Base-by-base conservation (phyloP, 495 filamentous ascomycete genomes). In the Daldinia grandis region DNA sequence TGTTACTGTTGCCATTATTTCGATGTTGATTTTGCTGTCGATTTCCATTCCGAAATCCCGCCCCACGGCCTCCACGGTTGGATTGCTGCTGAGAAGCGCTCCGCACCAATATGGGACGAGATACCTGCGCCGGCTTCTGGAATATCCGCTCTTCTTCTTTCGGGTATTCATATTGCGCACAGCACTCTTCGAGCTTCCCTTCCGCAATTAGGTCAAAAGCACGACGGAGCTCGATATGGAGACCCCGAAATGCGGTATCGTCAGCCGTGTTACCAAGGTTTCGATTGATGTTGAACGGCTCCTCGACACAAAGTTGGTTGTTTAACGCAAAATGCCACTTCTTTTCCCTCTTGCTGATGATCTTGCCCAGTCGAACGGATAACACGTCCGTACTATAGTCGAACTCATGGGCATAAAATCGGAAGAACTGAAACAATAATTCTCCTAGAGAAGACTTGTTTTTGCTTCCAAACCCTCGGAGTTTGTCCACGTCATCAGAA, bases 241-340 rank as follows among this genome's bases (percentile, higher is more conserved):
- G 85, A 2, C 95, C 95, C 55, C 91, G 86, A 75, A 97, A 96
- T 1, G 95, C 95, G 3, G 89, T 94, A 76, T 97, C 94, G 74
- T 99, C 95, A 8, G 95, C 95, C 21, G 95, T 98, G 73, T 98
- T 98, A 0, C 94, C 95, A 55, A 99, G 84, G 78, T 99, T 99
- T n/a, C 96, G 86, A n/a, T 81, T 83, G 28, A 86, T 91, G 73
- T 97, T 99, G 83, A 99, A 99, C 2, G 95, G 96, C 76, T 99
- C 95, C 76, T 99, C 96, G 27, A 98, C 91, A 76, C 95, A 98
- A 50, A 99, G 86, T 50, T 90, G 86, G 74, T 97, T 94, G 74
- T 94, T 91, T 58, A 88, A 80, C 70, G 87, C 81, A 56, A 91
- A 76, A 73, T 91, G 86, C 95, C 95, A 98, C 3, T 87, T 87